Evolutionary conservation across 2,329 filamentous ascomycete genomes (phyloP).

Genomic region (Zymoseptoria brevis): DNA sequence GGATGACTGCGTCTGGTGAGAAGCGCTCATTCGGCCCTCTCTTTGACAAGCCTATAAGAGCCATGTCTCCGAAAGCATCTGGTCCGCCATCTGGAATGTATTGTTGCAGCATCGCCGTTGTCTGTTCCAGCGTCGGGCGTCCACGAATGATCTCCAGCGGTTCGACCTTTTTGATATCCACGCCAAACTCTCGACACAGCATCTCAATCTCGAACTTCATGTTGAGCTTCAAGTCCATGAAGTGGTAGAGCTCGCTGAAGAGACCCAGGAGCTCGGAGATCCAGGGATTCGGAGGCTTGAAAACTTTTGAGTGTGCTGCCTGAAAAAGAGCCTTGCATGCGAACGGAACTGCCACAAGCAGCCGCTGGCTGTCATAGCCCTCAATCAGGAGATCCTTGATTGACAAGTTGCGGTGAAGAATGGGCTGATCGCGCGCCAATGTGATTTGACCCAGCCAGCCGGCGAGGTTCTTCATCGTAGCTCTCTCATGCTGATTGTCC

Average conservation of each 20-base stretch:
- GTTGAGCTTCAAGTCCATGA: conserved; percentile 88
- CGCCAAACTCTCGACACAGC: conserved; percentile 79
- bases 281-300: conserved; percentile 94
- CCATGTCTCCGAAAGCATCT: conserved; percentile 74
- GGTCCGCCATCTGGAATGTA: conserved; percentile 43
- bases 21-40: conserved; percentile 60
- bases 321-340: conserved; percentile 92
- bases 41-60: conserved; percentile 59
- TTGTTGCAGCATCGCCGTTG: conserved; percentile 27
- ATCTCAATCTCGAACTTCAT: conserved; percentile 99
- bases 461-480: conserved; percentile 86
- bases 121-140: conserved; percentile 41
- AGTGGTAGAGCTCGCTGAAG: conserved; percentile 87
- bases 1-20: conserved; percentile 67
- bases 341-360: conserved; percentile 91
- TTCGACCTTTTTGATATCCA: conserved; percentile 89
- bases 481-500: conserved; percentile 74
- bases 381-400: conserved; percentile 95
- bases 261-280: conserved; percentile 90
- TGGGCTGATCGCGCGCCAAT: conserved; percentile 85
- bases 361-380: conserved; percentile 82
- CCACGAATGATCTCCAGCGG: conserved; percentile 80
- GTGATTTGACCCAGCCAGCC: conserved; percentile 91
- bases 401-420: conserved; percentile 92
- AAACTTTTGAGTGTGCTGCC: conserved; percentile 75